Conservation (phyloP, 306 rosid species). For the Styphnolobium japonicum region DNA sequence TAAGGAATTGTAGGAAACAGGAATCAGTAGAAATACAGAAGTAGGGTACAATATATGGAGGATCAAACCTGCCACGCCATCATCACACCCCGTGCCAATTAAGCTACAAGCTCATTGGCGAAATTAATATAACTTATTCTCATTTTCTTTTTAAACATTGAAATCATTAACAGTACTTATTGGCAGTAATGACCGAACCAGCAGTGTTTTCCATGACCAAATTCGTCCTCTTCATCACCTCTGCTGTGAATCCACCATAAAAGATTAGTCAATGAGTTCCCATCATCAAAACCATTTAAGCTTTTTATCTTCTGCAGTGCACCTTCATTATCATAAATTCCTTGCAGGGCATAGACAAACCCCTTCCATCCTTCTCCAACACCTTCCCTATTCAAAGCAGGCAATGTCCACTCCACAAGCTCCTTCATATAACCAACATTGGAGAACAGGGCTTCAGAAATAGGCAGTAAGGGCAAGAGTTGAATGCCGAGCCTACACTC, state of each 20-base stretch:
- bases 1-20: neutral
- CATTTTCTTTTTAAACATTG: neutral
- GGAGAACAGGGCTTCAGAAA: conserved; percentile 39
- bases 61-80: too few species aligned
- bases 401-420: conserved; percentile 79
- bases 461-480: conserved; percentile 55
- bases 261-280: conserved; percentile 67
- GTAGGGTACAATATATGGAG: neutral
- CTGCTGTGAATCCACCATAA: conserved; percentile 94
- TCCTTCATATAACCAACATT: conserved; percentile 50
- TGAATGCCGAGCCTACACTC: conserved; percentile 87
- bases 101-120: too few species aligned
- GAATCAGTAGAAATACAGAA: neutral
- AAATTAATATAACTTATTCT: neutral
- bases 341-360: conserved; percentile 70
- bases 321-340: conserved; percentile 48
- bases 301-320: conserved; percentile 51
- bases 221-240: conserved; percentile 29
- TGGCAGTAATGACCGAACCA: conserved; percentile 42
- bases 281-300: conserved; percentile 70
- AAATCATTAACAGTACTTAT: conserved; percentile 25
- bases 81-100: too few species aligned
- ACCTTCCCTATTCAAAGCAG: conserved; percentile 60
- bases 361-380: conserved; percentile 83
- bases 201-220: conserved; percentile 34